These are phyloP conservation scores for Fusarium begoniae DNA, from an alignment of 2,329 filamentous ascomycete species.

Conservation along the genomic window DNA sequence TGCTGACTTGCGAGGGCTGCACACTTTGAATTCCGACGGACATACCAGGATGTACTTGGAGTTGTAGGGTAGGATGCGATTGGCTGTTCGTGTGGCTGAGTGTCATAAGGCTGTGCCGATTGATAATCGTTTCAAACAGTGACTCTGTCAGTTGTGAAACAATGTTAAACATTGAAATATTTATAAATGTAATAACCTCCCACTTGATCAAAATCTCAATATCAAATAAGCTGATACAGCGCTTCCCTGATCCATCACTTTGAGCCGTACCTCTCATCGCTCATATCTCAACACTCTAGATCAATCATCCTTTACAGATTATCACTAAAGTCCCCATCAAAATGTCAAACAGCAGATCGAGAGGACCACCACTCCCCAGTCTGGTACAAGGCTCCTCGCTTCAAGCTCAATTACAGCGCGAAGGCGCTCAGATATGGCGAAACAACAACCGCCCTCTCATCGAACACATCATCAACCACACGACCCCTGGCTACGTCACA, in stretches of 20 bases:
- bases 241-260: accelerated
- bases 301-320: accelerated
- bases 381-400: background rate
- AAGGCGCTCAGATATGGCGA: background rate
- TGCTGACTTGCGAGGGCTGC: background rate
- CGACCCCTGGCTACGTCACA: background rate
- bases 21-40: background rate
- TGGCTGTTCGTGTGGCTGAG: background rate
- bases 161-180: accelerated
- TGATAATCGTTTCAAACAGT: background rate
- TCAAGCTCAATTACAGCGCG: background rate
- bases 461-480: background rate
- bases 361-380: background rate
- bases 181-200: background rate
- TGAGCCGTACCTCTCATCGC: accelerated
- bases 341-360: background rate
- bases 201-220: accelerated
- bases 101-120: background rate
- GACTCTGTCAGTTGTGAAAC: background rate
- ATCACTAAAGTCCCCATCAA: accelerated
- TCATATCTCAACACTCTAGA: accelerated
- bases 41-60: background rate
- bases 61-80: background rate
- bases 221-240: accelerated
- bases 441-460: background rate